Evolutionary conservation across 2,329 filamentous ascomycete species (phyloP).

Genomic region (Microsporum audouinii): DNA sequence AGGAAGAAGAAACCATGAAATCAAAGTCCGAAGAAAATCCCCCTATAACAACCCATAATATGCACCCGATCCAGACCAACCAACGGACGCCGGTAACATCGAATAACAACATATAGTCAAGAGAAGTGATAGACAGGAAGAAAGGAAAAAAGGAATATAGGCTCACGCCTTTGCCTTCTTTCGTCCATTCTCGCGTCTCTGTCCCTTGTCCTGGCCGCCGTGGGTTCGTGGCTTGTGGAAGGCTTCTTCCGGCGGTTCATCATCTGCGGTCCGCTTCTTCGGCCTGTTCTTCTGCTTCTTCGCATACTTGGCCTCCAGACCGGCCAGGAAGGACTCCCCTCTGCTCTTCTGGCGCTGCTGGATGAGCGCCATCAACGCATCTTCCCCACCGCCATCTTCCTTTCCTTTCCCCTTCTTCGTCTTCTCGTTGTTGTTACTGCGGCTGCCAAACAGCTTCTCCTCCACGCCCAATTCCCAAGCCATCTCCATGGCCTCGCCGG

Average conservation of each 20-base stretch:
- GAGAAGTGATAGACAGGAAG: neutral
- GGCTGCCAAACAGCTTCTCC: conserved; percentile 52
- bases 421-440: conserved; percentile 22
- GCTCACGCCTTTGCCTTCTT: neutral
- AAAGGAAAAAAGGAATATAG: neutral
- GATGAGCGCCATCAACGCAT: conserved; percentile 62
- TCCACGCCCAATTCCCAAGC: conserved; percentile 64
- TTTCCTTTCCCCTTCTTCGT: conserved; percentile 39
- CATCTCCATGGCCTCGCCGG: conserved; percentile 59
- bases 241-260: conserved; percentile 52
- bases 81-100: neutral
- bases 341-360: conserved; percentile 56
- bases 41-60: neutral
- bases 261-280: conserved; percentile 36
- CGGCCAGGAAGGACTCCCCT: conserved; percentile 53
- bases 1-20: neutral
- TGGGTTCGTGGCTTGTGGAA: conserved; percentile 28
- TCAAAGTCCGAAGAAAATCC: neutral
- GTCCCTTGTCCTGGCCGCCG: neutral
- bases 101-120: no score
- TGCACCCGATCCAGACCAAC: neutral
- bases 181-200: neutral
- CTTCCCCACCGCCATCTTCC: conserved; percentile 33
- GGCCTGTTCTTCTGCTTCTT: conserved; percentile 27
- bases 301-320: conserved; percentile 65